Percentiles rank a stretch among this genome's conserved stretches.
Evolutionary conservation across 129 eudicot species (phyloP).

Genomic region (Arctium minus): DNA sequence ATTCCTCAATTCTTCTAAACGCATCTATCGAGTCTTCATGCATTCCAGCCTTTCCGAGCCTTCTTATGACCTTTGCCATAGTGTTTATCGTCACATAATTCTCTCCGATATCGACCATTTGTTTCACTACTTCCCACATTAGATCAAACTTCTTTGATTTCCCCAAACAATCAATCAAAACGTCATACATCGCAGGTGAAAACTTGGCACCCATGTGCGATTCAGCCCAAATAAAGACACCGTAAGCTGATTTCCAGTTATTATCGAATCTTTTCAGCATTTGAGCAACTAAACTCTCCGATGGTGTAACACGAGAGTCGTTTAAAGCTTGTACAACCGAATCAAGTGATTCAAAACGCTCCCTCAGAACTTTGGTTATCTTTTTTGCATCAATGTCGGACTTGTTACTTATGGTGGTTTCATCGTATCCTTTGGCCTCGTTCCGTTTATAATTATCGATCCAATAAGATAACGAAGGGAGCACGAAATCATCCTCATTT

Average conservation of each 20-base stretch:
- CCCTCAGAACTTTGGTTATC: slow-evolving; percentile 43
- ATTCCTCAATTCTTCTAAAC: slow-evolving; percentile 49
- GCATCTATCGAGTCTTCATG: slow-evolving; percentile 60
- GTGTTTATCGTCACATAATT: slow-evolving; percentile 48
- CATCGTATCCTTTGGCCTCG: slow-evolving; percentile 20
- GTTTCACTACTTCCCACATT: slow-evolving; percentile 66
- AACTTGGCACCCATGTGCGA: slow-evolving; percentile 25
- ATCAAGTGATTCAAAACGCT: slow-evolving; percentile 47
- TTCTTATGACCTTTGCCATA: slow-evolving; percentile 63
- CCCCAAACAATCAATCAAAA: slow-evolving; percentile 76
- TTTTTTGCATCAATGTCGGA: slow-evolving; percentile 49
- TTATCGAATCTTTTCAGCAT: slow-evolving; percentile 59
- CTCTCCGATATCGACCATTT: slow-evolving; percentile 45
- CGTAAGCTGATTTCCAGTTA: slow-evolving; percentile 66
- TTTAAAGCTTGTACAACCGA: slow-evolving; percentile 44
- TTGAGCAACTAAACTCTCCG: slow-evolving; percentile 54
- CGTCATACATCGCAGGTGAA: slow-evolving; percentile 46
- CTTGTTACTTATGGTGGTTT: background rate
- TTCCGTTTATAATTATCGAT: slow-evolving; percentile 31
- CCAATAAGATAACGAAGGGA: slow-evolving; percentile 70
- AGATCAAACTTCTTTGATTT: slow-evolving; percentile 61
- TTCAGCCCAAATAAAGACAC: slow-evolving; percentile 76
- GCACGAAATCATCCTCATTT: slow-evolving; percentile 63
- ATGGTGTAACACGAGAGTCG: slow-evolving; percentile 32
- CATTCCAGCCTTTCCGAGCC: slow-evolving; percentile 59